Evolutionary conservation across 345 rosid species (phyloP), one percentile per base, ranked within the genome.

Genomic region (Dipteronia dyeriana): DNA sequence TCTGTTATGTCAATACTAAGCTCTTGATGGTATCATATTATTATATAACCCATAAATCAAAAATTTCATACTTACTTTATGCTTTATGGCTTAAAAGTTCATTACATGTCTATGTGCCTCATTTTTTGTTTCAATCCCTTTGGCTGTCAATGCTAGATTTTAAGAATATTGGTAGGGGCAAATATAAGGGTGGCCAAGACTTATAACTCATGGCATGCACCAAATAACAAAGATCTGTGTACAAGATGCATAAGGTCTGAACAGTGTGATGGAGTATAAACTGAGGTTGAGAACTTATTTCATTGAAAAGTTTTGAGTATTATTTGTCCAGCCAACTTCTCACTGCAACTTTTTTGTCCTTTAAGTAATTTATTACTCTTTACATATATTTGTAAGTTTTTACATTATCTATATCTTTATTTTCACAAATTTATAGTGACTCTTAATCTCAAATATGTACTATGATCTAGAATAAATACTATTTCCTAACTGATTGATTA

Each of bases 251-350:
- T n/a, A 56, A 56, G 2, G 61, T 56, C 23, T n/a, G n/a, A 56
- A 56, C 9, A 56, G 23, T n/a, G 11, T 9, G 4, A 56, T 56
- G 61, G 8, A 17, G 11, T n/a, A 56, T 56, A 20, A 56, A 56
- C 38, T 56, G 23, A n/a, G 23, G 61, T 56, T 17, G n/a, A 20
- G 20, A 19, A 56, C 25, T n/a, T 56, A 56, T 56, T 49, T 56
- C 61, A 56, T 56, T 56, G 22, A 17, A n/a, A 56, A n/a, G n/a
- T 56, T 56, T 9, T 19, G n/a, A 56, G 22, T 19, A 17, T 8
- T 56, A 56, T 56, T 20, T n/a, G 61, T 56, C 61, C n/a, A 56
- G 61, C 61, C 61, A 56, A 56, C 7, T 56, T 56, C 61, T 56
- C 25, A 56, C 61, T 56, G 61, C 9, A 10, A 9, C 61, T 19